Evolutionary conservation across 805 yeast genomes (phyloP), one percentile per base, ranked within the genome.

Genomic region (Monosporozyma aquatica): DNA sequence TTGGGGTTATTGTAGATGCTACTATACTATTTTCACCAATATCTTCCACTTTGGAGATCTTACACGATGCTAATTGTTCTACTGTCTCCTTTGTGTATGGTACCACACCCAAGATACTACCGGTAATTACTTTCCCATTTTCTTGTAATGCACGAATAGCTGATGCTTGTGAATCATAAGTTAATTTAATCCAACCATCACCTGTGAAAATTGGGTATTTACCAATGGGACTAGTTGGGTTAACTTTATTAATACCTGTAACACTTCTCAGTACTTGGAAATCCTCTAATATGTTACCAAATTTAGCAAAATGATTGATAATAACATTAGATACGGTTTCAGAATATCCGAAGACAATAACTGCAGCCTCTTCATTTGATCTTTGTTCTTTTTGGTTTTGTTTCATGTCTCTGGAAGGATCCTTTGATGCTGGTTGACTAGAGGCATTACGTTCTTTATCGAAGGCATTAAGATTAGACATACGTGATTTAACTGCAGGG

Each of bases 301-400:
- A 86, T 52, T 81, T 82, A 20, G 78, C 70, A 54, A 87, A 90
- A 59, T 78, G 84, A 41, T 75, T 74, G 29, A 90, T 70, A 2
- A 90, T 75, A 27, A 71, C 71, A 25, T 71, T 72, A 7, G 94
- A 77, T 49, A 80, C 70, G 2, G 77, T 70, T 54, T 87, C 94
- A 1, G 94, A 87, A 59, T 86, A 90, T 1, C 97, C 97, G 63
- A 83, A 87, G 3, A 90, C 86, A 23, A 89, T 64, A 1, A 90
- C 82, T 0, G 95, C 83, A 38, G 77, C 70, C 43, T 78, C 87
- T 8, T 47, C 48, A 24, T 44, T 33, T 11, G 24, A n/a, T n/a
- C n/a, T n/a, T n/a, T n/a, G n/a, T n/a, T n/a, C n/a, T n/a, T n/a
- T 22, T 14, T n/a, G 32, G 5, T 17, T 29, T 22, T 22, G 15